phyloP scores from a whole-genome alignment of 768 basidiomycete genomes.

The Megacollybia marginata region DNA sequence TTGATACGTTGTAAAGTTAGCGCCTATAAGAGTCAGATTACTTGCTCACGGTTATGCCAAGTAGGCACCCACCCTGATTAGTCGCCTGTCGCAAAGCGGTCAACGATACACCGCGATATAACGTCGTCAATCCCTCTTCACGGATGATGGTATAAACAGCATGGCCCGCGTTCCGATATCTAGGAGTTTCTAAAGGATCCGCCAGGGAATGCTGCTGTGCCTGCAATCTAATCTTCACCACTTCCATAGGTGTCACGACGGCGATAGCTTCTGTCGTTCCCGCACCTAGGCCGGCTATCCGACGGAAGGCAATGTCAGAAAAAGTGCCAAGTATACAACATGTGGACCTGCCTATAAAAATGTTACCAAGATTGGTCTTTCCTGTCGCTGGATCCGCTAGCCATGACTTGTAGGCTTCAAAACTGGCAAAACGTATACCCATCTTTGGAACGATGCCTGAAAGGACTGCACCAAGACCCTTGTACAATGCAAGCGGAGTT shows the following conservation, averaged over 20 bases:
- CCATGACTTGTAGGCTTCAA: slow-evolving; percentile 88
- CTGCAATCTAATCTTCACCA: slow-evolving; percentile 96
- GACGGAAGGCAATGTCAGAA: slow-evolving; percentile 1
- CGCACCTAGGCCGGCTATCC: slow-evolving; percentile 83
- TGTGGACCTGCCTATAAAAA: slow-evolving; percentile 70
- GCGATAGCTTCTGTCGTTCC: slow-evolving; percentile 93
- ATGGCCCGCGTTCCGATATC: slow-evolving; percentile 95
- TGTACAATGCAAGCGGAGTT: slow-evolving; percentile 94
- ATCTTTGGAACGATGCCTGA: slow-evolving; percentile 99
- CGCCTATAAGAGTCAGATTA: slow-evolving; percentile 39
- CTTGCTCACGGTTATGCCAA: neutral
- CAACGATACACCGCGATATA: slow-evolving; percentile 90
- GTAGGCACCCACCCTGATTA: slow-evolving; percentile 67
- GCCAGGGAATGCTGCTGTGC: slow-evolving; percentile 96
- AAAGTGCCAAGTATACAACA: neutral
- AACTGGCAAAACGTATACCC: slow-evolving; percentile 97
- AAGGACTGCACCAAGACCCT: slow-evolving; percentile 93
- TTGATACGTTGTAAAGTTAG: slow-evolving; percentile 97
- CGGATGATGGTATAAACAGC: slow-evolving; percentile 91
- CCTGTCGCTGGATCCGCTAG: slow-evolving; percentile 73
- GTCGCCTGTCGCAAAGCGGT: slow-evolving; percentile 96
- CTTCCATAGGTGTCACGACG: slow-evolving; percentile 98
- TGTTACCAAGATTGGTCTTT: slow-evolving; percentile 67
- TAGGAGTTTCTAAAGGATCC: slow-evolving; percentile 88
- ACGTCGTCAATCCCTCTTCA: slow-evolving; percentile 79